Evolutionary conservation across 768 basidiomycete genomes (phyloP), one percentile per base, ranked within the genome.

Genomic region (Auricularia auricula-judae): DNA sequence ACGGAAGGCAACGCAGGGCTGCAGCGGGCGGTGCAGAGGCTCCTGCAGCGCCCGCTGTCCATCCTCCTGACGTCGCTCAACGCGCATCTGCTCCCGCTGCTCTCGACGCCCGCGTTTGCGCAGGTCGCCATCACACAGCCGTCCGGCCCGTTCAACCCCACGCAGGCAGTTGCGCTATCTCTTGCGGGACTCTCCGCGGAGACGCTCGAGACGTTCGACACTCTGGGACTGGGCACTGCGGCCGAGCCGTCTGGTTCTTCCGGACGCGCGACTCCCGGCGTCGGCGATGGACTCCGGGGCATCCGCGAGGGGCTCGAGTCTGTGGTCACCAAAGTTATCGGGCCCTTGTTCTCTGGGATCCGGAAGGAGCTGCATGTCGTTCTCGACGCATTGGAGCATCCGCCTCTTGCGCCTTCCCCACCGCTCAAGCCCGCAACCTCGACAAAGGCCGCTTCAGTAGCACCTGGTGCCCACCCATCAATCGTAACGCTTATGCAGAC

Each of bases 41-140:
- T 84, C 39, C 79, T 92, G 35, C 89, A 89, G 64, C 84, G 86
- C 63, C 90, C 89, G 7, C 75, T 93, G 4, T 89, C 89, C 5
- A 88, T 91, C 33, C 72, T 92, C 47, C 76, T 88, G 68, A 84
- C 78, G 67, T 87, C 87, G 70, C 72, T 92, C 42, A 89, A 88
- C 14, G 79, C 84, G 33, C 80, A 85, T 67, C 79, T 92, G 39
- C 75, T 86, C 1, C 88, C 87, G 5, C 74, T 89, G 21, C 69
- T 91, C 14, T 83, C 87, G 3, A 85, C 89, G 3, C 78, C 85
- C 11, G 75, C 81, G 5, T 88, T 91, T 29, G 12, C 56, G 29
- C 29, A 29, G 29, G 11, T 18, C 72, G 78, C 81, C 21, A 76
- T 76, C 1, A 77, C 82, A 4, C 74, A 81, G 21, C 78, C 80